A percentile compares a stretch with the other conserved stretches of the same genome.
These are phyloP conservation scores for Tuber calosporum DNA, from an alignment of 495 filamentous ascomycete species.

Conservation along the genomic window DNA sequence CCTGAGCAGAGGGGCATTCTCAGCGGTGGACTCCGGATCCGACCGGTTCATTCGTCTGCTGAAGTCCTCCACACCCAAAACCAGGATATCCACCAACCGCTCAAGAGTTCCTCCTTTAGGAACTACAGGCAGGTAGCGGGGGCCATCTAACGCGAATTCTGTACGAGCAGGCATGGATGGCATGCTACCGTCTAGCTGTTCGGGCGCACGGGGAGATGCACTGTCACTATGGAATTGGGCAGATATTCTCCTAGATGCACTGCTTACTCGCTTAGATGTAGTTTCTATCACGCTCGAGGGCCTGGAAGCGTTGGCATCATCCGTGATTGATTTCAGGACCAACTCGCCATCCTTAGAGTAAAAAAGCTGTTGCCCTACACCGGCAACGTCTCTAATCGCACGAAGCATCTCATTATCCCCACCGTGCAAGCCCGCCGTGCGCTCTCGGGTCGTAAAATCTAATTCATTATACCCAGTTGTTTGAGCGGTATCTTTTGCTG, in stretches of 20 bases:
- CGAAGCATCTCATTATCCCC: conserved; percentile 41
- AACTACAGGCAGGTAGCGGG: conserved; percentile 33
- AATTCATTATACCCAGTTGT: conserved; percentile 43
- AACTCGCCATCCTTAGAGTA: conserved; percentile 42
- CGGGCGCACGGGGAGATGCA: conserved; percentile 35
- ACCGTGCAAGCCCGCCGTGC: conserved; percentile 40
- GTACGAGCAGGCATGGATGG: conserved; percentile 28
- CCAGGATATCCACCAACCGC: conserved; percentile 42
- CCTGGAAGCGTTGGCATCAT: conserved; percentile 36
- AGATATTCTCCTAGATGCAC: conserved; percentile 37
- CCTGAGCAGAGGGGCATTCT: conserved; percentile 31
- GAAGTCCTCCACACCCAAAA: conserved; percentile 42
- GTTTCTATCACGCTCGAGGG: conserved; percentile 42
- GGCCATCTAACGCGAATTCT: conserved; percentile 30
- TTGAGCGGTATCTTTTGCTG: conserved; percentile 37
- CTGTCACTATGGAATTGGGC: conserved; percentile 33
- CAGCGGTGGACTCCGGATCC: conserved; percentile 19
- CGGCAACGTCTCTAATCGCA: conserved; percentile 42
- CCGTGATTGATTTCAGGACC: conserved; percentile 41
- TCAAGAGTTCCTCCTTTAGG: conserved; percentile 43
- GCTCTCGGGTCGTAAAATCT: conserved; percentile 41
- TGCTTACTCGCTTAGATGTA: conserved; percentile 40
- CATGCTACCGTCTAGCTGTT: conserved; percentile 28
- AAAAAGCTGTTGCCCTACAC: conserved; percentile 41
- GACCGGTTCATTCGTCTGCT: conserved; percentile 42